Evolutionary conservation across 2,329 filamentous ascomycete genomes (phyloP).

Genomic region (Neophaeococcomyces mojaviensis): DNA sequence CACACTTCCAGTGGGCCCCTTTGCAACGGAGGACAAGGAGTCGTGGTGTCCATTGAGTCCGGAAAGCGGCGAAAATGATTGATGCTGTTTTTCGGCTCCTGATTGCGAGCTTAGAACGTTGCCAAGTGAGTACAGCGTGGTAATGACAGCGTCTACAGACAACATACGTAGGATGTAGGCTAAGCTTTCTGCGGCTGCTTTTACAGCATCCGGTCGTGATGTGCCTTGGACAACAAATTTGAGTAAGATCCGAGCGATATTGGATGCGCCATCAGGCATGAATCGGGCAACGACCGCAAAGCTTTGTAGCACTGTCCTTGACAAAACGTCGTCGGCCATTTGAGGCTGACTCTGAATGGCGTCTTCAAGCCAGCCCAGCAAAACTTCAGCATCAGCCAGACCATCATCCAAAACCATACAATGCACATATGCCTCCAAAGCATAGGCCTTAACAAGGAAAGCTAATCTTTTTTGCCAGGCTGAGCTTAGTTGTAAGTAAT

Average conservation of each 20-base stretch:
- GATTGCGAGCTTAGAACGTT: constrained; percentile 78
- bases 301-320: constrained; percentile 68
- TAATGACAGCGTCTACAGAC: constrained; percentile 88
- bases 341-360: constrained; percentile 70
- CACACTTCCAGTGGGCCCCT: constrained; percentile 60
- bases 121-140: constrained; percentile 90
- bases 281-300: constrained; percentile 75
- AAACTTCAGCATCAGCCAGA: constrained; percentile 65
- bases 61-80: constrained; percentile 18
- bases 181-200: constrained; percentile 73
- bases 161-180: constrained; percentile 73
- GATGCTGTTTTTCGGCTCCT: constrained; percentile 39
- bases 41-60: constrained; percentile 22
- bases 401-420: constrained; percentile 78
- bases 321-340: constrained; percentile 72
- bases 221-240: constrained; percentile 81
- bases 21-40: constrained; percentile 24
- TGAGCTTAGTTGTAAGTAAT: constrained; percentile 81
- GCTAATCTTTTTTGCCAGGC: constrained; percentile 80
- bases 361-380: constrained; percentile 81
- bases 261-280: constrained; percentile 64
- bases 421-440: constrained; percentile 75
- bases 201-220: constrained; percentile 60
- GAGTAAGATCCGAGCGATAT: constrained; percentile 70
- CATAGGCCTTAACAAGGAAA: constrained; percentile 75